phyloP scores from a whole-genome alignment of 2,329 filamentous ascomycete genomes.

The Corniculantispora saksenae region DNA sequence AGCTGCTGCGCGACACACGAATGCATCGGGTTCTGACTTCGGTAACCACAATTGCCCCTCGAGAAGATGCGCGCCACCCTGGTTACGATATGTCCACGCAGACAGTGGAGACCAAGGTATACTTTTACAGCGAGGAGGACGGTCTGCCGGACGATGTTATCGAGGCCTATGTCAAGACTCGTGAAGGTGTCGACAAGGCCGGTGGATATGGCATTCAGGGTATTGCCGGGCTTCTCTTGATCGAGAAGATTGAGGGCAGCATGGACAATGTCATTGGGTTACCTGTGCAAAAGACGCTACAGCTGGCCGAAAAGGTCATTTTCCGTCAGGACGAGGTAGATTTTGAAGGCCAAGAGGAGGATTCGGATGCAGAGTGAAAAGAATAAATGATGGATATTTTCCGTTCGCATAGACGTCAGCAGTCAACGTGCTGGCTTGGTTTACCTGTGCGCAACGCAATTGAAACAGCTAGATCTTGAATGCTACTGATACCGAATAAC shows the following conservation, averaged over 20 bases:
- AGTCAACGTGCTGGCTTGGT: neutral
- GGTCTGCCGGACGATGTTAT: conserved; percentile 77
- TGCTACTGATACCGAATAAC: neutral
- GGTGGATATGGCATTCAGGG: conserved; percentile 96
- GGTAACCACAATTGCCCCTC: conserved; percentile 78
- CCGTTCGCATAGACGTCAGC: neutral
- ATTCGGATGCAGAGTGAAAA: conserved; percentile 32
- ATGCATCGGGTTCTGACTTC: conserved; percentile 84
- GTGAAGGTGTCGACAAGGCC: conserved; percentile 94
- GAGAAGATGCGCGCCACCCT: conserved; percentile 77
- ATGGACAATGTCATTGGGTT: conserved; percentile 95
- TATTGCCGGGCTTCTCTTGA: conserved; percentile 78
- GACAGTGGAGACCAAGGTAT: conserved; percentile 90
- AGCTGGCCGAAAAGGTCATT: conserved; percentile 85
- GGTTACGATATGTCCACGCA: conserved; percentile 81
- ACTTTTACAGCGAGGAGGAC: conserved; percentile 68
- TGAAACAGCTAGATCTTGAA: neutral
- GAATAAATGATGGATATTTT: neutral
- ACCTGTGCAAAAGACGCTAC: conserved; percentile 75
- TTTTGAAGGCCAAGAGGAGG: conserved; percentile 49
- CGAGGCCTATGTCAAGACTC: conserved; percentile 73
- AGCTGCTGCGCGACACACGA: conserved; percentile 73
- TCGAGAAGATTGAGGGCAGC: conserved; percentile 85
- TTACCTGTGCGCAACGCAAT: neutral
- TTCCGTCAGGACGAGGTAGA: conserved; percentile 70